A percentile compares a stretch with the other conserved stretches of the same genome.
Conservation (phyloP, 208 protist genomes). For the Wallacemonas sp. region DNA sequence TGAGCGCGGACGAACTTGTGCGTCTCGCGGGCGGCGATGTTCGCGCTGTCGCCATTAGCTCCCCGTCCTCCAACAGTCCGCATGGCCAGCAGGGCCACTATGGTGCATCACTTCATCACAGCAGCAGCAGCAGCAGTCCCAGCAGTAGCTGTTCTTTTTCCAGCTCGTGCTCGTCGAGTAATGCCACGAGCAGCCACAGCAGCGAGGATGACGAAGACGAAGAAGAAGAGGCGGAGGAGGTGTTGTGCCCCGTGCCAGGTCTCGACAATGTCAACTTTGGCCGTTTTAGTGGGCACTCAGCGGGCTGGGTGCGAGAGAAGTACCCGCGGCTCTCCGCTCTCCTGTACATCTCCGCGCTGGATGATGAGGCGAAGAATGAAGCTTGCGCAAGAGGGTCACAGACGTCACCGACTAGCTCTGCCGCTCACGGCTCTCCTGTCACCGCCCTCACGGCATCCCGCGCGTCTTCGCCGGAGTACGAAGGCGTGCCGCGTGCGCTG, state of each 20-base stretch:
- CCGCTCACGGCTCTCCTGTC: too few species aligned
- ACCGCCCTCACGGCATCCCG: too few species aligned
- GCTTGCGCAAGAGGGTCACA: neutral
- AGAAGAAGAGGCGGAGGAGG: conserved; percentile 57
- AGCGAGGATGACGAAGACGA: conserved; percentile 39
- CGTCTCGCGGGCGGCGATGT: conserved; percentile 34
- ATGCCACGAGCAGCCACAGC: neutral
- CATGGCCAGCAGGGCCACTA: too few species aligned
- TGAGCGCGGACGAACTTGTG: conserved; percentile 13
- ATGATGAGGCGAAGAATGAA: conserved; percentile 17
- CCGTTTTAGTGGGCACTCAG: conserved; percentile 66
- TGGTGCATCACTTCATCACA: too few species aligned
- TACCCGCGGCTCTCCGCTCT: conserved; percentile 64
- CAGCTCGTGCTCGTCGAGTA: too few species aligned
- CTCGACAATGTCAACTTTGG: conserved; percentile 89
- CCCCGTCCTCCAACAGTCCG: neutral
- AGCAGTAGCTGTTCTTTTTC: neutral
- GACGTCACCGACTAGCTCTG: neutral
- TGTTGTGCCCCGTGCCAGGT: conserved; percentile 74
- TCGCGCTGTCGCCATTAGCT: conserved; percentile 7
- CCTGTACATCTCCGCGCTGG: conserved; percentile 36
- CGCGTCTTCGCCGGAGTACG: neutral
- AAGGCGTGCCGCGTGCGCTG: neutral
- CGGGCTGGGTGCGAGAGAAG: conserved; percentile 54
- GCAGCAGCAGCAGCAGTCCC: conserved; percentile 3